A percentile compares a stretch with the other conserved stretches of the same genome.
Conservation (phyloP, 129 eudicot genomes). For the Flaveria robusta region DNA sequence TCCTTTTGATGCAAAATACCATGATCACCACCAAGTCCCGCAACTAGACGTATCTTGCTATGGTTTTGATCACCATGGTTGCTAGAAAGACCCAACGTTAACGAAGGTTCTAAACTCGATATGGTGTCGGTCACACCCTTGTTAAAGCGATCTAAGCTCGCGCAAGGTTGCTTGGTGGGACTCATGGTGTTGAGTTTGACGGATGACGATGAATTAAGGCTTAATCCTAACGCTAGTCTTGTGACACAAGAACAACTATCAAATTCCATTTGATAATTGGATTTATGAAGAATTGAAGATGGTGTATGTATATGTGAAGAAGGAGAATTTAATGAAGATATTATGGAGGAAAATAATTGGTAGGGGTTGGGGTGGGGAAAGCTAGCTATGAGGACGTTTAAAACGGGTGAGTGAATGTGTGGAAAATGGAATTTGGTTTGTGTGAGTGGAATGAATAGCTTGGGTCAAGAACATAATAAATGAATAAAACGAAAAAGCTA, state of each 20-base stretch:
- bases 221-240: slow-evolving; percentile 62
- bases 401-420: slow-evolving; percentile 54
- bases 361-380: slow-evolving; percentile 30
- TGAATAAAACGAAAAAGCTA: slow-evolving; percentile 4
- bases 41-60: slow-evolving; percentile 17
- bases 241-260: slow-evolving; percentile 45
- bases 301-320: slow-evolving; percentile 19
- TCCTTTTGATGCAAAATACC: slow-evolving; percentile 46
- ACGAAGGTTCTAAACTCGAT: slow-evolving; percentile 57
- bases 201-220: slow-evolving; percentile 44
- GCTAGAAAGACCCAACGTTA: slow-evolving; percentile 64
- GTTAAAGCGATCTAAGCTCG: neutral
- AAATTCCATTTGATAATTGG: slow-evolving; percentile 46
- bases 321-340: slow-evolving; percentile 21
- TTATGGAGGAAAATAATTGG: slow-evolving; percentile 34
- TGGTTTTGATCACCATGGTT: slow-evolving; percentile 16
- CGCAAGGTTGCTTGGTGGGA: neutral
- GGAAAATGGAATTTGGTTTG: slow-evolving; percentile 42
- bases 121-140: slow-evolving; percentile 12
- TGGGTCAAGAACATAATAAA: slow-evolving; percentile 31
- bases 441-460: slow-evolving; percentile 35
- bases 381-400: slow-evolving; percentile 35
- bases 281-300: slow-evolving; percentile 13
- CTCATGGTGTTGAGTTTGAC: slow-evolving; percentile 19
- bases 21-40: slow-evolving; percentile 19